Conservation (phyloP, 345 rosid species). For the Adansonia digitata region DNA sequence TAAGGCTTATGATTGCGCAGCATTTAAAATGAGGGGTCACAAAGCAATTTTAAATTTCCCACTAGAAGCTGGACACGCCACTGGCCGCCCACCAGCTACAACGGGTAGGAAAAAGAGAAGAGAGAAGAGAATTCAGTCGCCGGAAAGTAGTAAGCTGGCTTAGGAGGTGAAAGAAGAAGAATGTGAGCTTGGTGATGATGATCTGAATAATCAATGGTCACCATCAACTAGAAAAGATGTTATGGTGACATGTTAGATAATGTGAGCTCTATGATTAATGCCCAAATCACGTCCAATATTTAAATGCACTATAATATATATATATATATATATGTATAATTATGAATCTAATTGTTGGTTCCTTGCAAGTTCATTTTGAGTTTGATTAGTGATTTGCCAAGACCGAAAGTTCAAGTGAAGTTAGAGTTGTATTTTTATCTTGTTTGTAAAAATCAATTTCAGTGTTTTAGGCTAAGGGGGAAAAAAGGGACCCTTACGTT, state of each 20-base stretch:
- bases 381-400: neutral
- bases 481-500: no score
- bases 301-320: neutral
- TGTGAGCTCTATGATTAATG: neutral
- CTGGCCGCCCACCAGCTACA: conserved; percentile 44
- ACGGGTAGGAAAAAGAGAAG: conserved; percentile 53
- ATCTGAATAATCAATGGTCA: neutral
- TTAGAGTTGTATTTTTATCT: neutral
- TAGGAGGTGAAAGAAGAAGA: conserved; percentile 14
- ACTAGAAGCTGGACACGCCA: conserved; percentile 56
- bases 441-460: no score
- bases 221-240: neutral
- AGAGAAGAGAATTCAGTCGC: conserved; percentile 12
- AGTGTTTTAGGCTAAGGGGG: neutral
- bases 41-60: conserved; percentile 90
- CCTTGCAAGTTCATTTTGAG: neutral
- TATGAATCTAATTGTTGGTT: neutral
- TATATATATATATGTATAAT: no score
- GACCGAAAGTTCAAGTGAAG: neutral
- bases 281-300: no score
- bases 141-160: neutral
- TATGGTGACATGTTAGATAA: neutral
- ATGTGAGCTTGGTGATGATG: neutral
- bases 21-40: conserved; percentile 76
- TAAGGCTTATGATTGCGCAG: conserved; percentile 81